Evolutionary conservation across 192 early-diverging fungal species (phyloP).

Genomic region (Coemansia pectinata): DNA sequence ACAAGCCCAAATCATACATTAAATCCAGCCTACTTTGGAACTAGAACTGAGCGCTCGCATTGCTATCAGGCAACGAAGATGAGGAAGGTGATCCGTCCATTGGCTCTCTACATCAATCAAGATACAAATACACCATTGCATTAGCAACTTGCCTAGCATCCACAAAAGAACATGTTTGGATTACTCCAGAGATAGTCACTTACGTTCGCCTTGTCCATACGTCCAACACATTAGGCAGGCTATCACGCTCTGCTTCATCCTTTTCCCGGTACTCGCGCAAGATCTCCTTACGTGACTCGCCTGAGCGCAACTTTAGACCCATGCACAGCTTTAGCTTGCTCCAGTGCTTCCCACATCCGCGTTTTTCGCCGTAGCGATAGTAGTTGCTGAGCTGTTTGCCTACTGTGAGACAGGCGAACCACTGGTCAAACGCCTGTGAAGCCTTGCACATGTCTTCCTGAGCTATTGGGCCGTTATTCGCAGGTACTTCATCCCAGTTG

Average conservation of each 20-base stretch:
- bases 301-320: conserved; percentile 38
- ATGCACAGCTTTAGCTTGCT: conserved; percentile 44
- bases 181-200: neutral
- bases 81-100: neutral
- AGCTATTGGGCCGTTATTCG: neutral
- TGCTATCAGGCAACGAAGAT: neutral
- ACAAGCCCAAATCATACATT: neutral
- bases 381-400: conserved; percentile 54
- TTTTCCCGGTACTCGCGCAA: conserved; percentile 32
- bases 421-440: conserved; percentile 51
- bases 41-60: neutral
- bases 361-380: conserved; percentile 52
- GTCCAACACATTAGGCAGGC: conserved; percentile 45
- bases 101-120: neutral
- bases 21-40: neutral
- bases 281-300: conserved; percentile 26
- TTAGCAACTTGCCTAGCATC: neutral
- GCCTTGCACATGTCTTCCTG: conserved; percentile 39
- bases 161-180: neutral
- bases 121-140: neutral
- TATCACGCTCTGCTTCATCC: conserved; percentile 23
- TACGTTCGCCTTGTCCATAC: conserved; percentile 39
- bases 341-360: conserved; percentile 46
- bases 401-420: conserved; percentile 47
- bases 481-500: neutral